These are phyloP conservation scores for Neoboletus magnificus DNA, from an alignment of 768 basidiomycete genomes.

Conservation along the genomic window DNA sequence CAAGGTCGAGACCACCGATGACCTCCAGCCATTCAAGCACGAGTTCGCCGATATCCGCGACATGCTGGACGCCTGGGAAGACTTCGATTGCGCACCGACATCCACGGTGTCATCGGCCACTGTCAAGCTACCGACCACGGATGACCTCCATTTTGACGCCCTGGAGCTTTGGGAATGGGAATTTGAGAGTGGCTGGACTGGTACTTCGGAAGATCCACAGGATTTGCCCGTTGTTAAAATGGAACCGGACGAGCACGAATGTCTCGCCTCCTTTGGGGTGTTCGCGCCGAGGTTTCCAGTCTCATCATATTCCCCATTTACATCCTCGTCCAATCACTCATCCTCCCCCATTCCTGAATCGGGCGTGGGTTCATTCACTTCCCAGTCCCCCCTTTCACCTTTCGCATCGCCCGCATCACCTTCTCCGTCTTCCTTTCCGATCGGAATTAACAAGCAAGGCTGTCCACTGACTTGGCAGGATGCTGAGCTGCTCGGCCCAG, in stretches of 20 bases:
- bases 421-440: constrained; percentile 9
- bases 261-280: constrained; percentile 1
- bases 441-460: constrained; percentile 5
- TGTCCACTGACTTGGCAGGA: constrained; percentile 40
- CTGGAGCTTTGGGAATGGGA: constrained; percentile 38
- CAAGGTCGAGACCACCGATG: constrained; percentile 26
- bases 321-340: constrained; percentile 15
- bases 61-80: constrained; percentile 70
- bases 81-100: constrained; percentile 42
- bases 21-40: constrained; percentile 45
- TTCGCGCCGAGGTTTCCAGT: constrained; percentile 8
- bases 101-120: constrained; percentile 29
- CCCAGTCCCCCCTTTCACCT: constrained; percentile 13
- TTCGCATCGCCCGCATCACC: constrained; percentile 6
- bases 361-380: constrained; percentile 12
- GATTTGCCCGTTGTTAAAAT: constrained; percentile 32
- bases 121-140: constrained; percentile 30
- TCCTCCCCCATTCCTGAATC: constrained; percentile 21
- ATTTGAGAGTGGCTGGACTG: constrained; percentile 29
- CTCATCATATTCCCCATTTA: constrained; percentile 20
- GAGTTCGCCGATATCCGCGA: constrained; percentile 61
- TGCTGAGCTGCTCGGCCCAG: constrained; percentile 44
- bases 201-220: constrained; percentile 13
- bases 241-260: constrained; percentile 44
- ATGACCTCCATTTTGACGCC: constrained; percentile 43